Conservation (phyloP, 2,329 filamentous ascomycete species). For the Trichoderma sp. region DNA sequence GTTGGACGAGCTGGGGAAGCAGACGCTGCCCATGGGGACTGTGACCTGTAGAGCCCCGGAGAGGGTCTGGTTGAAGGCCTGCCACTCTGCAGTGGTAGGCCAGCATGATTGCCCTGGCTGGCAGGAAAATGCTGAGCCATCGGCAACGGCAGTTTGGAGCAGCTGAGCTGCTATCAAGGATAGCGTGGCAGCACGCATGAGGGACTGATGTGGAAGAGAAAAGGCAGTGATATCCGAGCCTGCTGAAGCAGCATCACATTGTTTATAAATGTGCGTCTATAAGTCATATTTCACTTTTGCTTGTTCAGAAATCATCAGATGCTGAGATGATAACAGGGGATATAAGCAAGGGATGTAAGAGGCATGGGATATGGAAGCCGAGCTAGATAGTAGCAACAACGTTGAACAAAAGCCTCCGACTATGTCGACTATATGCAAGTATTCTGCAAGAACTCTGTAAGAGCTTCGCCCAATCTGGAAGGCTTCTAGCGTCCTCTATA, state of each 20-base stretch:
- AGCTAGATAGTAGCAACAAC: background rate
- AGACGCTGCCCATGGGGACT: constrained; percentile 51
- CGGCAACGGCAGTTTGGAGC: background rate
- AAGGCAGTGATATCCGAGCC: background rate
- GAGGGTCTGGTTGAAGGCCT: constrained; percentile 51
- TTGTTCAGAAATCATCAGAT: background rate
- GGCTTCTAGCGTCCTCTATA: background rate
- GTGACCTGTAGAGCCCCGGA: constrained; percentile 53
- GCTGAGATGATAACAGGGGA: background rate
- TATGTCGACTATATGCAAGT: background rate
- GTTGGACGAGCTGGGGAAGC: constrained; percentile 30
- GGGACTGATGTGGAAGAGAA: background rate
- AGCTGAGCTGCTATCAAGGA: background rate
- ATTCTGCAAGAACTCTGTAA: background rate
- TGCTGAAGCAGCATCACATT: background rate
- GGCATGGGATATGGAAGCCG: background rate
- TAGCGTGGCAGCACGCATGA: background rate
- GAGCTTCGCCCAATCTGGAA: background rate
- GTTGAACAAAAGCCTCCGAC: background rate
- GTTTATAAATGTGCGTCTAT: background rate
- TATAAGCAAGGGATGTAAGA: background rate
- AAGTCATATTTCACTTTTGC: background rate
- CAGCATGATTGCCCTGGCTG: constrained; percentile 42
- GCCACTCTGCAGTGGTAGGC: constrained; percentile 50
- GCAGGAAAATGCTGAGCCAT: background rate